Evolutionary conservation across 108 stramenopile genomes (phyloP).

Genomic region (Cyclotella cryptica): DNA sequence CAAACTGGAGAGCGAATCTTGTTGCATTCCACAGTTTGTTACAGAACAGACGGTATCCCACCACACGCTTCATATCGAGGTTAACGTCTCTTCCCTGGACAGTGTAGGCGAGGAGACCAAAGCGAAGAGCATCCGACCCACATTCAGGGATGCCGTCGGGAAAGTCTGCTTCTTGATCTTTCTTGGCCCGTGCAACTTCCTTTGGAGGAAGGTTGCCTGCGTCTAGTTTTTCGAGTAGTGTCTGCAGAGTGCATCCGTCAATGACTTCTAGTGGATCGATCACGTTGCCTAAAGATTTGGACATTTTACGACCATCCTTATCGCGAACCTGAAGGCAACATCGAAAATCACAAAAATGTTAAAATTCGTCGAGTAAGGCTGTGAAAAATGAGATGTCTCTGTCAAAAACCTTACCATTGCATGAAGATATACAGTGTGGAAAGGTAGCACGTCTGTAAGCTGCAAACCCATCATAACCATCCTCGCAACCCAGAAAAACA

Average conservation of each 20-base stretch:
- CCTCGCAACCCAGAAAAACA: constrained; percentile 99
- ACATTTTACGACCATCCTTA: constrained; percentile 99
- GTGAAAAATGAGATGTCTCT: too few species aligned
- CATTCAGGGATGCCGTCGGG: constrained; percentile 99
- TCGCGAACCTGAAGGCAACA: constrained; percentile 74
- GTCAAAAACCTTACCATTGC: constrained; percentile 83
- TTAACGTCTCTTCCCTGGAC: constrained; percentile 98
- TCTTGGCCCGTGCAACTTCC: constrained; percentile 95
- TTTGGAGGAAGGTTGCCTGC: constrained; percentile 94
- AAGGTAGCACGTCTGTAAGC: constrained; percentile 95
- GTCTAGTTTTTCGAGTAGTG: constrained; percentile 88
- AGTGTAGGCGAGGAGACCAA: constrained; percentile 98
- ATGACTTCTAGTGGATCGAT: constrained; percentile 99
- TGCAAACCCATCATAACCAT: constrained; percentile 99
- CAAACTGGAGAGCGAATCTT: constrained; percentile 89
- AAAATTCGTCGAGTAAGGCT: not conserved
- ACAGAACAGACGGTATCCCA: constrained; percentile 98
- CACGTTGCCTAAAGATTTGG: constrained; percentile 98
- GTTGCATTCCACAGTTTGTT: constrained; percentile 99
- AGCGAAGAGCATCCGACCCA: constrained; percentile 98
- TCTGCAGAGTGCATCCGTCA: constrained; percentile 89
- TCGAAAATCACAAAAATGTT: not conserved
- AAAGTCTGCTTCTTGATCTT: constrained; percentile 93
- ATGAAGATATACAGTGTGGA: constrained; percentile 98
- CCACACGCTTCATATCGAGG: constrained; percentile 97